Conservation (phyloP, 2,329 filamentous ascomycete species). For the Alternaria consortialis region DNA sequence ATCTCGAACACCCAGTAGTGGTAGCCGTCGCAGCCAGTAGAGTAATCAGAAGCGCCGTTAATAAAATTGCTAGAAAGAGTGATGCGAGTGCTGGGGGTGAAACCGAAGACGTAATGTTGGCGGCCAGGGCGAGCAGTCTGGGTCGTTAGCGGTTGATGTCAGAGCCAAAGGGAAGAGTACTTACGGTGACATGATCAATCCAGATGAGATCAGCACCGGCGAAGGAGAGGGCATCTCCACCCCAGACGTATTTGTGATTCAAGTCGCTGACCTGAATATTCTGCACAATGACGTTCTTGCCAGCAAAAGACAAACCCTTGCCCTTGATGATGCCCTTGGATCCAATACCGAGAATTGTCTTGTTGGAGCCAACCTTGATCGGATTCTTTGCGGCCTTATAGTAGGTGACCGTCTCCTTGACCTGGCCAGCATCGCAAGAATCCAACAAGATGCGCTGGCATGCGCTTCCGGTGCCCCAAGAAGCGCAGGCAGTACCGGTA, state of each 20-base stretch:
- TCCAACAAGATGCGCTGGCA: not conserved
- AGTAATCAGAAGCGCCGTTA: not conserved
- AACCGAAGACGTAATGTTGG: not conserved
- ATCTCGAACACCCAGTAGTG: slow-evolving; percentile 2
- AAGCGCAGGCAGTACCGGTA: not conserved
- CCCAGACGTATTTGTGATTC: not conserved
- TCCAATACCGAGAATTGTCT: slow-evolving; percentile 52
- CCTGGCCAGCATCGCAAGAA: not conserved
- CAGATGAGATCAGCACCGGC: not conserved
- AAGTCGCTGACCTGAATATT: not conserved
- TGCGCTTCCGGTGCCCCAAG: not conserved
- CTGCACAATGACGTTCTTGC: not conserved
- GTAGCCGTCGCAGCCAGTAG: not conserved
- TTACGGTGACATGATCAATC: not conserved
- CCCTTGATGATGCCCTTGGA: slow-evolving; percentile 48
- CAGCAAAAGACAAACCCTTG: not conserved
- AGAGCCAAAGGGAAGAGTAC: not conserved
- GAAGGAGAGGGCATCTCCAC: not conserved
- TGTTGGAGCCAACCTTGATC: slow-evolving; percentile 50
- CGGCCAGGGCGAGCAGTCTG: not conserved
- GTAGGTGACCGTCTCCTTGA: not conserved
- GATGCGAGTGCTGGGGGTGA: not conserved
- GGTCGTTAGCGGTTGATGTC: not conserved
- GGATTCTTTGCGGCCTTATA: slow-evolving; percentile 35
- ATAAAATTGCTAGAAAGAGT: not conserved